Conservation (phyloP, 805 yeast species). For the Novakomyces olei region DNA sequence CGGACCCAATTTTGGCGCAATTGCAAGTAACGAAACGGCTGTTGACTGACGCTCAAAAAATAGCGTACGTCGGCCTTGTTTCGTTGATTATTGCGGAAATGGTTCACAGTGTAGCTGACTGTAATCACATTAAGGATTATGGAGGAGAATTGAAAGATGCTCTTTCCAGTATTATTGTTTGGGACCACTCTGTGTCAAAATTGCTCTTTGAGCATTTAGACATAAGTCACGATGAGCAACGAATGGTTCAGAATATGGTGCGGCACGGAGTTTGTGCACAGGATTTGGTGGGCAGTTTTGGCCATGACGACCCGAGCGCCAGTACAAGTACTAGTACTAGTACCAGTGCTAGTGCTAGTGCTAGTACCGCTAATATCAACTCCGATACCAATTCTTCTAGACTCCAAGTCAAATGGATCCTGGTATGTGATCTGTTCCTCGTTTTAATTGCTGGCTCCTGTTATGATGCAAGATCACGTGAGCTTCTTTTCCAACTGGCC, state of each 20-base stretch:
- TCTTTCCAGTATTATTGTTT: constrained; percentile 29
- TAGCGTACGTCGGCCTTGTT: constrained; percentile 72
- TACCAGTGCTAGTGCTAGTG: not conserved
- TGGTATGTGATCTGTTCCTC: constrained; percentile 73
- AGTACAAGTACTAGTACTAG: not conserved
- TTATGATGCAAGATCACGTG: constrained; percentile 75
- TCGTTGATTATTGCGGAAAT: constrained; percentile 51
- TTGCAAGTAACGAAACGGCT: constrained; percentile 55
- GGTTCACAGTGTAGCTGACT: constrained; percentile 48
- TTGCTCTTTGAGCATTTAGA: constrained; percentile 1
- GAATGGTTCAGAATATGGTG: constrained; percentile 1
- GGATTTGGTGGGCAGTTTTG: constrained; percentile 5
- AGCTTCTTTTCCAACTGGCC: constrained; percentile 53
- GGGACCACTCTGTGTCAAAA: not conserved
- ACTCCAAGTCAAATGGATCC: constrained; percentile 76
- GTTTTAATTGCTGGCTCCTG: constrained; percentile 59
- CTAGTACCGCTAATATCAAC: constrained; percentile 1
- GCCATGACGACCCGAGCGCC: constrained; percentile 1
- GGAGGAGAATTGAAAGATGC: constrained; percentile 16
- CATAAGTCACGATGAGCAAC: not conserved
- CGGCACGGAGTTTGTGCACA: constrained; percentile 6
- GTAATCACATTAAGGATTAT: not conserved
- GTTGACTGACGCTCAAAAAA: constrained; percentile 59
- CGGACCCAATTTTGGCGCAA: too few species aligned
- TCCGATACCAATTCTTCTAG: constrained; percentile 9